Base-by-base conservation (phyloP, 805 yeast genomes). In the Saccharomycodes ludwigii region DNA sequence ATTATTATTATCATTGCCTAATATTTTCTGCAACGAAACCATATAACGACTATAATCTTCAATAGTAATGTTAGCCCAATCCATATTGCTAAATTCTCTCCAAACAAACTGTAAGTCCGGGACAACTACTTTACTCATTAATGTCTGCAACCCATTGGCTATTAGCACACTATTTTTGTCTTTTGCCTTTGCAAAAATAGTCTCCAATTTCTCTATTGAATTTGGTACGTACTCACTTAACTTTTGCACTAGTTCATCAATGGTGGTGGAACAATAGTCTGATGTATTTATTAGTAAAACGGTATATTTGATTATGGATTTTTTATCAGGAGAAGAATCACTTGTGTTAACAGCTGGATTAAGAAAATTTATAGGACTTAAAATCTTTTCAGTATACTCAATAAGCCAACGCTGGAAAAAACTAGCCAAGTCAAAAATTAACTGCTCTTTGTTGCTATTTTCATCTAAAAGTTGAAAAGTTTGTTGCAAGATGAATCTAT, bases 271-370 rank as follows among this genome's bases (percentile, higher is more conserved):
- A 37, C 94, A 76, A 51, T 86, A 91, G 49, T 88, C 95, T 1
- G 94, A 84, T 0, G 98, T 88, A 43, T 84, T 83, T 21, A 88
- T 57, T 7, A 85, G 68, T 48, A 83, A 59, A 18, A 91, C 76
- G 2, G 81, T 63, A 37, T 78, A 71, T 27, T 65, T 66, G 13
- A 82, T 58, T 13, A 33, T 33, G 12, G 29, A 30, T 9, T 66
- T 58, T 18, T 72, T 66, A 1, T 52, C 52, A 15, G 61, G 56
- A 2, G 59, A 54, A 2, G 48, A 40, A 33, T 51, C 58, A 7
- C 14, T 48, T n/a, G n/a, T n/a, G n/a, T n/a, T n/a, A n/a, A n/a
- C n/a, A n/a, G n/a, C n/a, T n/a, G n/a, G n/a, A n/a, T n/a, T 49
- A 3, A 52, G 47, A 1, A 82, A 73, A 19, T 76, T 37, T 30